Conservation (phyloP, 2,329 filamentous ascomycete species). For the Paracoccidioides lutzii region DNA sequence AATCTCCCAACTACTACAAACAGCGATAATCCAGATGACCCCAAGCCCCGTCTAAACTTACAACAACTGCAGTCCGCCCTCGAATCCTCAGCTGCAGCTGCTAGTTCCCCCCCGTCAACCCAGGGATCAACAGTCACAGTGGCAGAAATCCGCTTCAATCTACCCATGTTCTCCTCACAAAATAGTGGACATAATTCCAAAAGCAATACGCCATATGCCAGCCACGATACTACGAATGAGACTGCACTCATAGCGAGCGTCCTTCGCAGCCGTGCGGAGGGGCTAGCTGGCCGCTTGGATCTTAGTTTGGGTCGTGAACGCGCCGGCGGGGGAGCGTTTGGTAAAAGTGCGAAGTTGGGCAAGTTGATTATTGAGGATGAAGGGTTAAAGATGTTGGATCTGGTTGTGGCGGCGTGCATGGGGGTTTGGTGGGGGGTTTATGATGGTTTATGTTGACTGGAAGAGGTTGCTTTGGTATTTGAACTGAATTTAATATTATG, state of each 20-base stretch:
- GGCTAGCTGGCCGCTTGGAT: slow-evolving; percentile 30
- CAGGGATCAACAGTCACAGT: slow-evolving; percentile 39
- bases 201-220: slow-evolving; percentile 1
- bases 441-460: slow-evolving; percentile 22
- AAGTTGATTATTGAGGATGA: slow-evolving; percentile 85
- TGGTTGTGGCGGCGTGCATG: slow-evolving; percentile 82
- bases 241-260: background rate
- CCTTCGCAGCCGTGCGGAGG: slow-evolving; percentile 14
- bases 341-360: slow-evolving; percentile 80
- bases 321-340: slow-evolving; percentile 73
- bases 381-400: slow-evolving; percentile 87
- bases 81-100: background rate
- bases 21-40: background rate
- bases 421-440: slow-evolving; percentile 89
- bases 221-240: background rate
- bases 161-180: slow-evolving; percentile 44
- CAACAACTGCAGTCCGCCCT: background rate
- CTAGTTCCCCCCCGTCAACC: background rate
- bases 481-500: background rate
- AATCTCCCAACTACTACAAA: background rate
- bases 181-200: slow-evolving; percentile 1
- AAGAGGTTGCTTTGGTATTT: background rate
- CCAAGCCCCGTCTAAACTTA: background rate
- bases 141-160: slow-evolving; percentile 82
- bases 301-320: slow-evolving; percentile 66